Percentiles rank a stretch among this genome's conserved stretches.
phyloP scores from a whole-genome alignment of 257 asterid species.

The Sherardia arvensis region DNA sequence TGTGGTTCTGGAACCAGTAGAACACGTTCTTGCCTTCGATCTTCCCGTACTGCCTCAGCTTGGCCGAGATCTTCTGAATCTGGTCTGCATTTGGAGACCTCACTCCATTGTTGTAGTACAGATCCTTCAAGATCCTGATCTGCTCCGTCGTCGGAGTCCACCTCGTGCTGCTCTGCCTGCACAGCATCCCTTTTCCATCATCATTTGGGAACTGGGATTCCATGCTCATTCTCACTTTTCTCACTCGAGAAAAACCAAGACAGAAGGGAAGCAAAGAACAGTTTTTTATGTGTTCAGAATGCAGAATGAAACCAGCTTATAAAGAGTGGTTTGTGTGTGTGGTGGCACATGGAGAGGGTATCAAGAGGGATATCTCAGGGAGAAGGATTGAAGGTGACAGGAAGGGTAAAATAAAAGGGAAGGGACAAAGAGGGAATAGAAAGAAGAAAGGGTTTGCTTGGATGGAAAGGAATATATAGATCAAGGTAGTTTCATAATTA shows the following conservation, averaged over 20 bases:
- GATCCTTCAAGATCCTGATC: constrained; percentile 82
- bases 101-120: constrained; percentile 93
- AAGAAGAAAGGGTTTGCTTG: constrained; percentile 61
- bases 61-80: constrained; percentile 87
- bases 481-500: constrained; percentile 17
- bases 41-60: constrained; percentile 87
- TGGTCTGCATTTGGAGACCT: constrained; percentile 92
- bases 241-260: not conserved
- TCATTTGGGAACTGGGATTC: constrained; percentile 27
- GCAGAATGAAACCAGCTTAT: constrained; percentile 15
- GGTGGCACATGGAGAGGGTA: constrained; percentile 53
- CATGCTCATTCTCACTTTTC: constrained; percentile 15
- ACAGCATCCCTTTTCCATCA: constrained; percentile 27
- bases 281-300: not conserved
- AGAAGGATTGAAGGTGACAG: constrained; percentile 99
- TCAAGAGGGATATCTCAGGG: constrained; percentile 78
- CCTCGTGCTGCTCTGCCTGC: constrained; percentile 85
- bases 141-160: constrained; percentile 98
- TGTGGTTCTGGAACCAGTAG: constrained; percentile 97
- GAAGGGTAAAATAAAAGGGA: constrained; percentile 48
- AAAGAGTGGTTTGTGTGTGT: constrained; percentile 9
- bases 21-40: constrained; percentile 95
- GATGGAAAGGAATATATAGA: constrained; percentile 60
- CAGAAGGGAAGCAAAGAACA: not conserved
- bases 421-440: constrained; percentile 87